Percentiles rank a stretch among this genome's conserved stretches.
phyloP scores from a whole-genome alignment of 2,329 filamentous ascomycete species.

The Neofusicoccum cordaticola region DNA sequence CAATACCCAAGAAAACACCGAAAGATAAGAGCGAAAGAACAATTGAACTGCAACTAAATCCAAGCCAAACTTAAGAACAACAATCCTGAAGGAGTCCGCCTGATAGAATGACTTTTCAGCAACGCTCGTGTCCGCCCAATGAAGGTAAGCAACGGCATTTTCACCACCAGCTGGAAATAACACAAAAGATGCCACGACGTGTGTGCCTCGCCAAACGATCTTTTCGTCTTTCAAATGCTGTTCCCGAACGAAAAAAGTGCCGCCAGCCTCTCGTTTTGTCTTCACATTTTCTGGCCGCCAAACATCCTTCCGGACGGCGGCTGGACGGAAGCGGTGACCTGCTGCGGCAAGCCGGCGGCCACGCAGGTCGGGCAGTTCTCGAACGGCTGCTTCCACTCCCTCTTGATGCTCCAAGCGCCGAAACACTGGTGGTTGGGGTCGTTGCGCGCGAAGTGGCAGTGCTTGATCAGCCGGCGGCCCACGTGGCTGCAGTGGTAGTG shows the following conservation, averaged over 20 bases:
- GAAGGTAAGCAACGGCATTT: neutral
- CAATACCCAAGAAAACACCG: neutral
- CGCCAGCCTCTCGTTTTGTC: too few relatives aligned
- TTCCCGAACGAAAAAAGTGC: too few relatives aligned
- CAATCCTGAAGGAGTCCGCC: neutral
- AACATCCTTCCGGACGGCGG: neutral
- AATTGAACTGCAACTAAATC: neutral
- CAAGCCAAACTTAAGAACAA: neutral
- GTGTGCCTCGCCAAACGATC: neutral
- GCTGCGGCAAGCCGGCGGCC: slow-evolving; percentile 22
- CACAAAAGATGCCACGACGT: neutral
- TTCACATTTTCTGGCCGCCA: neutral
- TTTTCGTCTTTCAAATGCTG: neutral
- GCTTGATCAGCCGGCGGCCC: slow-evolving; percentile 58
- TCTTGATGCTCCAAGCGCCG: slow-evolving; percentile 61
- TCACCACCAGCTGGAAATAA: neutral
- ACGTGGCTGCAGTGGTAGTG: slow-evolving; percentile 64
- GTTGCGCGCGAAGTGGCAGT: slow-evolving; percentile 74
- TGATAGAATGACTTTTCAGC: neutral
- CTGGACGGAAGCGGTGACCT: neutral
- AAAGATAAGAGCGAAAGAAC: neutral
- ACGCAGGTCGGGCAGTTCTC: slow-evolving; percentile 53
- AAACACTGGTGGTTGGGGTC: slow-evolving; percentile 68
- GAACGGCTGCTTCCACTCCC: slow-evolving; percentile 57
- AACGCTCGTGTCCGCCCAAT: slow-evolving; percentile 6